Evolutionary conservation across 2,329 filamentous ascomycete species (phyloP).

Genomic region (Xylaria sp.): DNA sequence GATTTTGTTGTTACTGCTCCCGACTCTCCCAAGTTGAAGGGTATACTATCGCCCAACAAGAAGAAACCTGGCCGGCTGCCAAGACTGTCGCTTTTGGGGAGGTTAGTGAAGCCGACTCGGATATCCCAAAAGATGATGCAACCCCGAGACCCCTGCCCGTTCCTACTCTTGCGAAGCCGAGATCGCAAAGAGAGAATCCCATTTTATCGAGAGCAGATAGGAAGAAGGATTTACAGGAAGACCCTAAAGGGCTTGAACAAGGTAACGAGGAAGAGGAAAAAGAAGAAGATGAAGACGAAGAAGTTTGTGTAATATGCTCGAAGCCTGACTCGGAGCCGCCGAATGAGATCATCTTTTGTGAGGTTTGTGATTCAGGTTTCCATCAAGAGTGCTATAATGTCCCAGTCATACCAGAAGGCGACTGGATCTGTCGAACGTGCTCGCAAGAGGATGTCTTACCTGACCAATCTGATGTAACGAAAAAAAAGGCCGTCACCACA

Average conservation of each 20-base stretch:
- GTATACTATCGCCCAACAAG: slow-evolving; percentile 63
- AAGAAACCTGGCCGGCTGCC: slow-evolving; percentile 46
- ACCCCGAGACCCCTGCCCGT: slow-evolving; percentile 46
- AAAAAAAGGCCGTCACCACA: slow-evolving; percentile 18
- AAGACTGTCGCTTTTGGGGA: slow-evolving; percentile 63
- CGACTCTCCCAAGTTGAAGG: slow-evolving; percentile 48
- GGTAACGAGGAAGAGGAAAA: slow-evolving; percentile 25
- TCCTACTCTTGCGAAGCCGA: slow-evolving; percentile 30
- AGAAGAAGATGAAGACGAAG: slow-evolving; percentile 52
- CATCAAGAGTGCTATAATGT: slow-evolving; percentile 68
- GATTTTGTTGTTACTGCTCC: neutral
- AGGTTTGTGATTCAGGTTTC: slow-evolving; percentile 66
- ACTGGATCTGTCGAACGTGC: slow-evolving; percentile 68
- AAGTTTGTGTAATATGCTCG: slow-evolving; percentile 62
- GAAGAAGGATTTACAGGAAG: slow-evolving; percentile 27
- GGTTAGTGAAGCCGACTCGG: slow-evolving; percentile 41
- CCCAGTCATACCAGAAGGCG: slow-evolving; percentile 62
- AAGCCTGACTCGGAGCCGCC: slow-evolving; percentile 62
- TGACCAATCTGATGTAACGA: slow-evolving; percentile 16
- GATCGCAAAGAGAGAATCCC: slow-evolving; percentile 26
- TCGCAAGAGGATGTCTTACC: slow-evolving; percentile 51
- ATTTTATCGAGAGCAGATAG: slow-evolving; percentile 11
- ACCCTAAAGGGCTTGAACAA: slow-evolving; percentile 52
- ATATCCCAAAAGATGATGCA: slow-evolving; percentile 60
- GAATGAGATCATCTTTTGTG: slow-evolving; percentile 69